Percentiles rank a stretch among this genome's conserved stretches.
Evolutionary conservation across 1,284 basidiomycete genomes (phyloP).

Genomic region (Trichosporon sp.): DNA sequence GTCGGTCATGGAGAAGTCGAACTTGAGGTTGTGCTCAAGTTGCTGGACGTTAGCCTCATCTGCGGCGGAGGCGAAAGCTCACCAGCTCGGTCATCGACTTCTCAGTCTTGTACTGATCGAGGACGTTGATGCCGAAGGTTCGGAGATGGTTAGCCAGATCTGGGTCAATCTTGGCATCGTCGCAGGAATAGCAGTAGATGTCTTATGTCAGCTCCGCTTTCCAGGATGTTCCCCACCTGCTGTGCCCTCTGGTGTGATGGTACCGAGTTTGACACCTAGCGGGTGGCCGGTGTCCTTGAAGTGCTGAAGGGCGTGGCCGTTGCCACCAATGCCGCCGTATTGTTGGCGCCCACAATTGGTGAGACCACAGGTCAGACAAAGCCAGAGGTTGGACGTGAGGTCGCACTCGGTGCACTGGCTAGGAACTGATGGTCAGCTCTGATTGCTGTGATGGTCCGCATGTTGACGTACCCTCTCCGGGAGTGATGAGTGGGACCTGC

Average conservation of each 20-base stretch:
- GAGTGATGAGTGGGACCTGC: conserved; percentile 53
- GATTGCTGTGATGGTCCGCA: not conserved
- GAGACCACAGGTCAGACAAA: conserved; percentile 91
- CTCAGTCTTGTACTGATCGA: conserved; percentile 82
- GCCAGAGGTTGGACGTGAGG: conserved; percentile 85
- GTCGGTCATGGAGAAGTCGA: conserved; percentile 89
- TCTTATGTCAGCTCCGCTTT: conserved; percentile 51
- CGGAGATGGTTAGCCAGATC: conserved; percentile 68
- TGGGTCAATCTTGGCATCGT: conserved; percentile 79
- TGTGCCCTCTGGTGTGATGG: conserved; percentile 88
- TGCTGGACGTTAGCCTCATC: conserved; percentile 59
- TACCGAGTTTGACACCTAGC: conserved; percentile 89
- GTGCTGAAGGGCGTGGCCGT: conserved; percentile 84
- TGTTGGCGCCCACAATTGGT: conserved; percentile 87
- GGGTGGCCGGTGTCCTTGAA: conserved; percentile 71
- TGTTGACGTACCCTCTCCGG: conserved; percentile 29
- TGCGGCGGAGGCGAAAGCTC: too few relatives aligned
- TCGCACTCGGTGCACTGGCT: conserved; percentile 72
- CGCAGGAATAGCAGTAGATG: conserved; percentile 89
- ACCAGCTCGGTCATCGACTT: conserved; percentile 96
- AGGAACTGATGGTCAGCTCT: conserved; percentile 54
- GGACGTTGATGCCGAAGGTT: conserved; percentile 82
- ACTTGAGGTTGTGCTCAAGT: conserved; percentile 93
- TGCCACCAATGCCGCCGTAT: conserved; percentile 78
- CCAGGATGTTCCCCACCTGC: conserved; percentile 58